Conservation (phyloP, 345 rosid genomes). For the Cardiospermum halicacabum region DNA sequence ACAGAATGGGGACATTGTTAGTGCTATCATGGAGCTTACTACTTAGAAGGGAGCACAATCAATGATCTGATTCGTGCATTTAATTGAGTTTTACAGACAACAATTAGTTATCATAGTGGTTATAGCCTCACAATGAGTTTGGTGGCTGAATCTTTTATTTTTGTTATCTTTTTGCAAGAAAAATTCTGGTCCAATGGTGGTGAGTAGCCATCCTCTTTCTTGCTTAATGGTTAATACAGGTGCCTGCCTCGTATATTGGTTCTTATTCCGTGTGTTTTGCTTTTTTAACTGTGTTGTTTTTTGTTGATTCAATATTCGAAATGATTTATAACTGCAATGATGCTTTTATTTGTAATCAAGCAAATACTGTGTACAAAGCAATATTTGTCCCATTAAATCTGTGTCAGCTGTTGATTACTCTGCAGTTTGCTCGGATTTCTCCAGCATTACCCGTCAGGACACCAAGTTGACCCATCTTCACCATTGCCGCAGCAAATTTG, state of each 20-base stretch:
- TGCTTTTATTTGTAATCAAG: neutral
- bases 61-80: neutral
- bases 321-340: neutral
- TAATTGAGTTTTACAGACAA: conserved; percentile 3
- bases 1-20: conserved; percentile 75
- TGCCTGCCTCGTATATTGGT: neutral
- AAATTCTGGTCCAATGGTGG: neutral
- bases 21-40: conserved; percentile 92
- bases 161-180: neutral
- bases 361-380: neutral
- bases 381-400: neutral
- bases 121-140: neutral
- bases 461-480: conserved; percentile 63
- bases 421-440: conserved; percentile 59
- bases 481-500: conserved; percentile 57
- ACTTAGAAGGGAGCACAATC: conserved; percentile 30
- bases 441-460: conserved; percentile 62
- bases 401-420: conserved; percentile 33
- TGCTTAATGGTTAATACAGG: neutral
- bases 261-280: neutral
- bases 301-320: neutral
- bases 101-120: conserved; percentile 5
- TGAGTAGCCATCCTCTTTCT: neutral
- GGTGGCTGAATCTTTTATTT: conserved; percentile 10
- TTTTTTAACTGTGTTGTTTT: neutral